phyloP scores from a whole-genome alignment of 352 stramenopile species.

The Phytopythium ostracodes region DNA sequence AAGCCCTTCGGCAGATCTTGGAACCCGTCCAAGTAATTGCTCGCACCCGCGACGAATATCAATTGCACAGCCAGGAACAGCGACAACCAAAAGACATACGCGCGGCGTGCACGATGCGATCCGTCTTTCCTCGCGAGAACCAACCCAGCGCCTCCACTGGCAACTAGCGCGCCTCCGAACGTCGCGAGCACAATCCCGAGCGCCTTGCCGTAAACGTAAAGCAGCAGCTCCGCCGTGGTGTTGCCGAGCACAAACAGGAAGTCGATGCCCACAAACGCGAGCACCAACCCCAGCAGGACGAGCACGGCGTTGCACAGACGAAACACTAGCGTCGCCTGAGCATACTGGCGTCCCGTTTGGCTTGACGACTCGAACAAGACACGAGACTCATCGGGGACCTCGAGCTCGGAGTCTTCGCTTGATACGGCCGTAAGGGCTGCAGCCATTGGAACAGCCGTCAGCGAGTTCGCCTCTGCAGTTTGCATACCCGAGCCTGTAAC shows the following conservation, averaged over 20 bases:
- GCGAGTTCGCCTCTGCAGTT: neutral
- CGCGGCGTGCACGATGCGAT: constrained; percentile 21
- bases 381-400: constrained; percentile 35
- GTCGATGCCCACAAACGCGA: constrained; percentile 45
- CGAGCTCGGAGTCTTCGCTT: constrained; percentile 12
- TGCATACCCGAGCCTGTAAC: neutral
- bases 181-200: constrained; percentile 26
- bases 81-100: constrained; percentile 28
- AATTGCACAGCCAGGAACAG: constrained; percentile 30
- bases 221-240: constrained; percentile 40
- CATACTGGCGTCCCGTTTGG: constrained; percentile 31
- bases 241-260: constrained; percentile 50
- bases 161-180: constrained; percentile 21
- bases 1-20: constrained; percentile 24
- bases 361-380: constrained; percentile 43
- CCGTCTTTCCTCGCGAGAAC: constrained; percentile 17
- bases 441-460: constrained; percentile 1
- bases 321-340: constrained; percentile 23
- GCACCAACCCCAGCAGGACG: constrained; percentile 30
- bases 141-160: constrained; percentile 23
- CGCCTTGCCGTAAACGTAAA: constrained; percentile 41
- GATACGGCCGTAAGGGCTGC: constrained; percentile 1
- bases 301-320: constrained; percentile 30
- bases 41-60: constrained; percentile 26
- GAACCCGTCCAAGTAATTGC: constrained; percentile 41